Evolutionary conservation across 768 basidiomycete species (phyloP), one percentile per base, ranked within the genome.

Genomic region (Cystobasidium onofrii): DNA sequence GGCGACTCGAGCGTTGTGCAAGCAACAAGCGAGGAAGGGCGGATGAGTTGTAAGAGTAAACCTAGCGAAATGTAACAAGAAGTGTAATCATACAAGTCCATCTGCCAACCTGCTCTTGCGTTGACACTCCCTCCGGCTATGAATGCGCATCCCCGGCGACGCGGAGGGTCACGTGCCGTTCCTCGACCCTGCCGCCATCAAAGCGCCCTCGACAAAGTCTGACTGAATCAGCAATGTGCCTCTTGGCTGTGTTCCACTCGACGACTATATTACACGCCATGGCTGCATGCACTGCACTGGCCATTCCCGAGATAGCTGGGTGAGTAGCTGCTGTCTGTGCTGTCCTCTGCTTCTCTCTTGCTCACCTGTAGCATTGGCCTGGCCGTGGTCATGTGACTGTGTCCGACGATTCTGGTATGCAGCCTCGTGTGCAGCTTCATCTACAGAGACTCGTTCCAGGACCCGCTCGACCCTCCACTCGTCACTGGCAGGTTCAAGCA

Each of bases 391-490:
- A 12, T 20, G 15, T 15, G 17, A 61, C 57, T 34, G n/a, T n/a
- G n/a, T n/a, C n/a, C n/a, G n/a, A n/a, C n/a, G n/a, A n/a, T n/a
- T n/a, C n/a, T n/a, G n/a, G n/a, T n/a, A n/a, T n/a, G 25, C 63
- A 64, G 63, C 63, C 63, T 64, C 39, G 36, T 64, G 10, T 64
- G 63, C 39, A 64, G 36, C 25, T 36, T 39, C 36, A 34, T 64
- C 31, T 46, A 64, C 43, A 10, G 25, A 18, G 63, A 64, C 25
- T 25, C 33, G 13, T 64, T 41, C n/a, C 36, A 64, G 39, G 25
- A 46, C 17, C 36, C 43, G 7, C 63, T 64, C 39, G 63, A 64
- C 63, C 63, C 63, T 46, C 63, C 63, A 31, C 63, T 64, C n/a
- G 63, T 64, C 33, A 39, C 43, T 41, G 63, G 63, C 27, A 27